Base-by-base conservation (phyloP, 257 asterid species). In the Gardenia jasminoides region DNA sequence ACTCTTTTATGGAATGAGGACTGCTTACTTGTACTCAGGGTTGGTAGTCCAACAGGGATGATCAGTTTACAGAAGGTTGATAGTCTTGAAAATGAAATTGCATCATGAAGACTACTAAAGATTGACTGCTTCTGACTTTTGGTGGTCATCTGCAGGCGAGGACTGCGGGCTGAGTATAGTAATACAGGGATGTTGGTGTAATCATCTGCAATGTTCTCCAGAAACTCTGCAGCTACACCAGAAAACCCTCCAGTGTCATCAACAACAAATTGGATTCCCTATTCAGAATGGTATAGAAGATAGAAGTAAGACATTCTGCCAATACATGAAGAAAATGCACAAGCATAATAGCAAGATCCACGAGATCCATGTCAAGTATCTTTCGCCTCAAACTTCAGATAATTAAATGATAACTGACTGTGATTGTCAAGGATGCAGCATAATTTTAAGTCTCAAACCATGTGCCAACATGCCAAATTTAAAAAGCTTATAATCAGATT, bases 201-300 rank as follows among this genome's bases (percentile, higher is more conserved):
- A 83, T 95, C 98, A 83, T 95, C 99, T 15, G 96, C 97, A 86
- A 95, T 92, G 79, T 81, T 92, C 88, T 95, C 97, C 78, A 92
- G 79, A 79, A 95, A 87, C 80, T 90, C 97, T 74, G 93, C 94
- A 22, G 93, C 95, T 79, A 93, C 83, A 76, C 98, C 97, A 83
- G 98, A 86, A 84, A 95, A 95, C 46, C 99, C 98, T 81, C 98
- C 98, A 47, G 90, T 83, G 79, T 93, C 97, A 64, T 95, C 98
- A 76, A 87, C 90, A 78, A 90, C 76, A 81, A 91, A 92, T 87
- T 95, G 99, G 82, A 95, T 87, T 76, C 99, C 99, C 99, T 93
- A 82, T 75, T 20, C 70, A 80, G 70, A 47, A 66, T 62, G 77
- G 72, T 59, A 71, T 73, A 47, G 58, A 48, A 52, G 47, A 46